Conservation (phyloP, 768 basidiomycete genomes). For the Cystobasidium tubakii region DNA sequence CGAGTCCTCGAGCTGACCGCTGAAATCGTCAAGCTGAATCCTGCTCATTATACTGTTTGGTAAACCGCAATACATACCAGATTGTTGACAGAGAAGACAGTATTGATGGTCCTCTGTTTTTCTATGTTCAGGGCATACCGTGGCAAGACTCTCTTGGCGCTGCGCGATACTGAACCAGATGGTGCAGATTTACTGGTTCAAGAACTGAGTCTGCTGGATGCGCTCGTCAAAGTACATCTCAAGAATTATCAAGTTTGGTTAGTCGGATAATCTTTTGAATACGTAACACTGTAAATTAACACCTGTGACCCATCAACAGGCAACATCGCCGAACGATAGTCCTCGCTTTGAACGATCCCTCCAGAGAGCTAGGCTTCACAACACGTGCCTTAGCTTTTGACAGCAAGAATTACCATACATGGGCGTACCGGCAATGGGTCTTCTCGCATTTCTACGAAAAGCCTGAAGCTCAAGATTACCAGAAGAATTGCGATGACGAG, state of each 20-base stretch:
- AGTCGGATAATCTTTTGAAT: background rate
- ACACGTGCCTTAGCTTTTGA: conserved; percentile 66
- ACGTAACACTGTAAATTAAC: background rate
- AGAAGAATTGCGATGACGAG: conserved; percentile 60
- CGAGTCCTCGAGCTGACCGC: conserved; percentile 84
- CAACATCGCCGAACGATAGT: conserved; percentile 53
- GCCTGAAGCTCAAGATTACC: conserved; percentile 20
- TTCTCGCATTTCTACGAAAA: conserved; percentile 63
- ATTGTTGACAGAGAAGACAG: background rate
- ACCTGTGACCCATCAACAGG: conserved; percentile 47
- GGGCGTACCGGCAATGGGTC: conserved; percentile 95
- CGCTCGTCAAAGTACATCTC: conserved; percentile 70
- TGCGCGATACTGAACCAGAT: conserved; percentile 57
- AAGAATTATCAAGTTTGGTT: conserved; percentile 99
- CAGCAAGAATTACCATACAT: conserved; percentile 97
- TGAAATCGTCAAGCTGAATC: conserved; percentile 79
- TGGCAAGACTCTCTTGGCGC: conserved; percentile 67
- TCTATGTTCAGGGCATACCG: conserved; percentile 74
- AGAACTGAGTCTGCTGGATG: conserved; percentile 81
- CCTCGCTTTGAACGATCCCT: conserved; percentile 48
- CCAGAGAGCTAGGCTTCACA: conserved; percentile 71
- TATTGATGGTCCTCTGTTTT: conserved; percentile 9
- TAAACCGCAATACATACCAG: conserved; percentile 50
- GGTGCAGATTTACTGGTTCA: conserved; percentile 53
- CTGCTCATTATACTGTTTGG: conserved; percentile 97